Conservation (phyloP, 2,329 filamentous ascomycete species). For the Microsporum ferrugineum region DNA sequence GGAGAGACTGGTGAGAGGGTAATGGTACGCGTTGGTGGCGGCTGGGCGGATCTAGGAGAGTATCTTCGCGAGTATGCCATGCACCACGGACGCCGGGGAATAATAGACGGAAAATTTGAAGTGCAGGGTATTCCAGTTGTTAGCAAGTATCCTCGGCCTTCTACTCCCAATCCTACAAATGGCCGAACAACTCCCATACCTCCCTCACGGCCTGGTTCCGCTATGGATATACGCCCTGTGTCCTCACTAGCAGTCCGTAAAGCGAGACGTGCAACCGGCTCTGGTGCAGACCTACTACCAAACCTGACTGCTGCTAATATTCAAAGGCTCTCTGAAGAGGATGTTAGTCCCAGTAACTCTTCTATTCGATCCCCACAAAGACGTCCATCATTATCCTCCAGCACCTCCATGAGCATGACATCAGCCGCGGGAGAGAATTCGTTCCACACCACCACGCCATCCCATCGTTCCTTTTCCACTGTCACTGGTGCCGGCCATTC, state of each 20-base stretch:
- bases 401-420: conserved; percentile 24
- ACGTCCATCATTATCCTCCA: conserved; percentile 30
- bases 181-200: conserved; percentile 23
- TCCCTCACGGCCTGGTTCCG: conserved; percentile 27
- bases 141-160: conserved; percentile 10
- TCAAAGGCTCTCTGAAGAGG: conserved; percentile 19
- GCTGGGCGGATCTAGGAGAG: conserved; percentile 95
- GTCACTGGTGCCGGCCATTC: conserved; percentile 9
- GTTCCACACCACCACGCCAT: conserved; percentile 17
- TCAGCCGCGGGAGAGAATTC: conserved; percentile 21
- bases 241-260: conserved; percentile 33
- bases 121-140: conserved; percentile 36
- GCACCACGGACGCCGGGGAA: conserved; percentile 69
- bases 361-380: conserved; percentile 22
- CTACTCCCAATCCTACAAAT: conserved; percentile 11
- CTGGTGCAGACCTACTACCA: conserved; percentile 22
- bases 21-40: conserved; percentile 94
- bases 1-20: conserved; percentile 83
- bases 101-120: conserved; percentile 46
- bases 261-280: conserved; percentile 26
- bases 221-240: conserved; percentile 26
- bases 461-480: conserved; percentile 17
- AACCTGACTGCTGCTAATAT: conserved; percentile 21
- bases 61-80: conserved; percentile 87
- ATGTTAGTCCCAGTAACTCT: conserved; percentile 18